These are phyloP conservation scores for Sordariomycetes sp. DNA, from an alignment of 2,329 filamentous ascomycete species.

Conservation along the genomic window DNA sequence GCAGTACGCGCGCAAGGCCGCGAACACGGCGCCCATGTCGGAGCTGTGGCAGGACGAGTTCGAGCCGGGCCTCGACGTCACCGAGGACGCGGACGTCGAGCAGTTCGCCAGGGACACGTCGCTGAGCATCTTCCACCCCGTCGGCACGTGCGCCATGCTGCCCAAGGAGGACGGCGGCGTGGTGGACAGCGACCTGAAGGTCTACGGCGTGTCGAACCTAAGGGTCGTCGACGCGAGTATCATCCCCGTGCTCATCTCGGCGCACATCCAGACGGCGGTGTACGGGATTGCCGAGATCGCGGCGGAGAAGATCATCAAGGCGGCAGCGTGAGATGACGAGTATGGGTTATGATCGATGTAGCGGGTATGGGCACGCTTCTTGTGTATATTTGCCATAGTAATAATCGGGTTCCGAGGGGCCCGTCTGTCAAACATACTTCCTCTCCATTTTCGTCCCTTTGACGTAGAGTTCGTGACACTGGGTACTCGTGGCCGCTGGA, in stretches of 20 bases:
- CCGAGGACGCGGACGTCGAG: conserved; percentile 21
- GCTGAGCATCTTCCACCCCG: conserved; percentile 28
- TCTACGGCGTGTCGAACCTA: conserved; percentile 35
- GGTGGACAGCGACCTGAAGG: conserved; percentile 28
- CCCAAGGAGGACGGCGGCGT: conserved; percentile 32
- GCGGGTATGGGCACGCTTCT: no score
- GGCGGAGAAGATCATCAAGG: conserved; percentile 14
- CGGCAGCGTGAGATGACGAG: not conserved
- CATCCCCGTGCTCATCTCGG: conserved; percentile 36
- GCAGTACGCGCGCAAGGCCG: conserved; percentile 20
- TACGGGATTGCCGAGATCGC: conserved; percentile 42
- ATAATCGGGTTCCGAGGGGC: no score
- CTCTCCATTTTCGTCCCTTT: no score
- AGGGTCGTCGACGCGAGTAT: conserved; percentile 37
- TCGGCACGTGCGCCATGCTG: conserved; percentile 35
- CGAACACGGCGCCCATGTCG: conserved; percentile 18
- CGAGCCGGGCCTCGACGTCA: conserved; percentile 20
- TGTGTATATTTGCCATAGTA: no score
- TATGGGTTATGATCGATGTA: not conserved
- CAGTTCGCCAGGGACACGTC: conserved; percentile 21
- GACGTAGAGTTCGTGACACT: no score
- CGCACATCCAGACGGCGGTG: conserved; percentile 37
- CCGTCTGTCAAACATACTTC: no score
- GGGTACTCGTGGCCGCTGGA: no score
- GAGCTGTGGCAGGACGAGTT: conserved; percentile 20